Evolutionary conservation across 2,329 filamentous ascomycete genomes (phyloP), one percentile per base, ranked within the genome.

Genomic region (Ascochyta clinopodiicola): DNA sequence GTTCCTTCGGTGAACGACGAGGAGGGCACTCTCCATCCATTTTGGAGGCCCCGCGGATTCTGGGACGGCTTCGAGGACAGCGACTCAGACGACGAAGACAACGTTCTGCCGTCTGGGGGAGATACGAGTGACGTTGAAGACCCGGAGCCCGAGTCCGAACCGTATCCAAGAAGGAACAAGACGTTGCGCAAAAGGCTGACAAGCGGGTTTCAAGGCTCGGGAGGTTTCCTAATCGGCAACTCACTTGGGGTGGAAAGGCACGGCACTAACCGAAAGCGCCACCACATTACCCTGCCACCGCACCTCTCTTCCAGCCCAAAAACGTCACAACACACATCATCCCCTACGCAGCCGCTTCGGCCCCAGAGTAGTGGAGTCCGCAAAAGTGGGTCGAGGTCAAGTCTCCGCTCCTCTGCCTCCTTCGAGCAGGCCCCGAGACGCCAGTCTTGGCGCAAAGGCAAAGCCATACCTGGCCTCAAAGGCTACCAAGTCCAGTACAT

Each of bases 31-130:
- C 70, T 86, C 6, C 81, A 86, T 60, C 84, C 86, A 1, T 85
- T 87, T 67, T 88, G 86, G 86, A 80, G 82, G 21, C 86, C 86
- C 1, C 81, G 82, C 34, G 81, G 81, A n/a, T 87, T 87, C 71
- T 88, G 84, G 84, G 84, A 86, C 35, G 83, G 82, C 35, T 84
- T 77, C 46, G 70, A 72, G n/a, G 74, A 77, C 50, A 75, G 68
- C 22, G 75, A 78, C 8, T 71, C 70, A 5, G 71, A 75, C 17
- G 72, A 63, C 4, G 62, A 74, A 17, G 69, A 73, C 17, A 71
- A 75, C 31, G 67, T 67, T 0, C 68, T 81, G 1, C 80, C 80
- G 0, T 60, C 60, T 13, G 80, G 80, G 6, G 80, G 80, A 29
- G 80, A 82, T 53, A 81, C 79, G 0, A 78, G 74, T 35, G 74